Evolutionary conservation across 1,139 yeast species (phyloP).

Genomic region (Pichia sp.): DNA sequence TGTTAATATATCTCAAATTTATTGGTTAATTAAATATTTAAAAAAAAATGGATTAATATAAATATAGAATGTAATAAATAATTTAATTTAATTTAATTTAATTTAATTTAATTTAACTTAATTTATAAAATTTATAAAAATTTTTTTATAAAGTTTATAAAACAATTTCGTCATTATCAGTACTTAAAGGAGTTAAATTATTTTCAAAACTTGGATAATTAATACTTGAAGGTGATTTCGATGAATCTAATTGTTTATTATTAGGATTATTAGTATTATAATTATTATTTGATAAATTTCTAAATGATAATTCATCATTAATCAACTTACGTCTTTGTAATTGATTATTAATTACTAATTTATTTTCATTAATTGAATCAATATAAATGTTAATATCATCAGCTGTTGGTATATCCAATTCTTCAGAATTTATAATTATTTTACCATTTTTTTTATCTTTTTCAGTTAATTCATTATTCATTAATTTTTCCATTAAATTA

Average conservation of each 20-base stretch:
- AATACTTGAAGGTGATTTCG: background rate
- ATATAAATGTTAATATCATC: constrained; percentile 16
- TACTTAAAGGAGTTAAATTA: constrained; percentile 4
- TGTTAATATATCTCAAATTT: constrained; percentile 16
- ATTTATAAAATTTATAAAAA: background rate
- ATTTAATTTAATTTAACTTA: background rate
- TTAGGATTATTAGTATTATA: background rate
- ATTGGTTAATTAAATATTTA: constrained; percentile 22
- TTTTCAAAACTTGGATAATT: background rate
- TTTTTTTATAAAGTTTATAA: background rate
- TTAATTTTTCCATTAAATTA: constrained; percentile 27
- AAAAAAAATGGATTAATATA: constrained; percentile 3
- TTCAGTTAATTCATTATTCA: constrained; percentile 22
- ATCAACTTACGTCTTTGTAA: constrained; percentile 30
- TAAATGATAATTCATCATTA: constrained; percentile 26
- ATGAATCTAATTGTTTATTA: background rate
- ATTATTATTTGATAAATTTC: constrained; percentile 11
- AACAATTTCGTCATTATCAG: constrained; percentile 20
- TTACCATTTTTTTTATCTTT: constrained; percentile 16
- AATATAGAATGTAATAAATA: background rate
- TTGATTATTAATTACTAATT: constrained; percentile 30
- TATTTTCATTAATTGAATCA: constrained; percentile 17
- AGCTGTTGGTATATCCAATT: constrained; percentile 13
- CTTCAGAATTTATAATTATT: constrained; percentile 13
- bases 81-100: too few species aligned